Evolutionary conservation across 1,284 basidiomycete genomes (phyloP), one percentile per base, ranked within the genome.

Genomic region (Earliella scabrosa): DNA sequence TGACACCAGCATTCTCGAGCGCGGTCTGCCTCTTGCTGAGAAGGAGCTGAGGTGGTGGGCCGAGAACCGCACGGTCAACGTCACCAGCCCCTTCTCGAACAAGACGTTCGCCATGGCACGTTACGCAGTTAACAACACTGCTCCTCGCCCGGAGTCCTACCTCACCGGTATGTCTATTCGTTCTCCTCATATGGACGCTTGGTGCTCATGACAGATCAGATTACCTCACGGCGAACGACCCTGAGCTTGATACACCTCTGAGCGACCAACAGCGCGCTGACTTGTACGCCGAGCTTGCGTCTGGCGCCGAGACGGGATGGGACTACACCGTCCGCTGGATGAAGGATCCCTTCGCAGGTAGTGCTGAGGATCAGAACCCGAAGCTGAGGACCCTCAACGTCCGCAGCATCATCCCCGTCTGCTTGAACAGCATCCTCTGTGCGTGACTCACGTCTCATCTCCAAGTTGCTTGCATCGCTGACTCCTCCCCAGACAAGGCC

Each of bases 231-330:
- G 90, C 83, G 5, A 84, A 89, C 55, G 87, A 85, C 50, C 82
- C 87, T 0, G 76, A 78, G 0, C 64, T 84, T 5, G 64, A 66
- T 29, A 81, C 84, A 0, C 68, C 82, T 4, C 73, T 93, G 46
- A 89, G 83, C 54, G 85, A 86, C 20, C 73, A 78, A 1, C 73
- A 88, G 67, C 79, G 82, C 45, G 79, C 81, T 0, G 82, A 79
- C 3, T 71, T 98, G n/a, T 98, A 95, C 66, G 82, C 90, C n/a
- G 90, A 97, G 69, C 82, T 98, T 20, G 95, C 95, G 0, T 82
- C 81, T 47, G 95, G 93, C 40, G 95, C 94, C 1, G 95, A 97
- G 76, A 85, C 82, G 11, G 94, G 77, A 4, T 83, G 81, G 82
- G 82, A 82, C 59, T 83, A 77, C 51, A 74, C 73, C 9, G 72